Evolutionary conservation across 495 filamentous ascomycete genomes (phyloP), one percentile per base, ranked within the genome.

Genomic region (Articulospora tetracladia): DNA sequence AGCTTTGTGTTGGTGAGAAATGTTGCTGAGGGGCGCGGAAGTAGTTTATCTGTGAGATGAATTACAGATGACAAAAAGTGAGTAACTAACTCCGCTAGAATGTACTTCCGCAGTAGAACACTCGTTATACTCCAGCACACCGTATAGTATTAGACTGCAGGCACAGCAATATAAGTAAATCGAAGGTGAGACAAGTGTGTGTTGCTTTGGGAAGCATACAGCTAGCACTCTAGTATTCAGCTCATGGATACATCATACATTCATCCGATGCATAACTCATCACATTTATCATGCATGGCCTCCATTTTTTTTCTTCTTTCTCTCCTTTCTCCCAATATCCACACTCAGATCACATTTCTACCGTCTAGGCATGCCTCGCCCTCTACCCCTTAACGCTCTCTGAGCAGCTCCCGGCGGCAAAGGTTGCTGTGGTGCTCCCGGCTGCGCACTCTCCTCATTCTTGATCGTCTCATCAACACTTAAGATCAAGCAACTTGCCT

Each of bases 381-480:
- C 93, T 67, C 92, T 80, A 58, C 88, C 89, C 36, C 91, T 82
- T 54, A 98, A 73, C 34, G 92, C 94, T 60, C 93, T 81, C 77
- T 98, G 93, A 20, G 93, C 93, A 32, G 94, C 93, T 68, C 94
- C 94, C 0, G 92, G 91, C 13, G 93, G 94, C 57, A 98, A 77
- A 34, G 88, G 83, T 69, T 88, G 79, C 49, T 83, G 79, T 1
- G 92, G 92, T 26, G 83, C 89, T 72, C 94, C 88, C 46, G 92
- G 88, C 64, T 84, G 28, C 11, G 53, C 53, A 36, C 53, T 55
- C 76, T 97, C 91, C 78, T 98, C 89, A 75, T 97, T 98, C 73
- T 86, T 90, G 73, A 98, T 97, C 19, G 93, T 97, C 83, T 98
- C 93, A 71, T 98, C 93, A 36, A 98, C 93, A 65, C 90, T 89